Conservation (phyloP, 164 flowering plant species). For the Euptelea pleiosperma region DNA sequence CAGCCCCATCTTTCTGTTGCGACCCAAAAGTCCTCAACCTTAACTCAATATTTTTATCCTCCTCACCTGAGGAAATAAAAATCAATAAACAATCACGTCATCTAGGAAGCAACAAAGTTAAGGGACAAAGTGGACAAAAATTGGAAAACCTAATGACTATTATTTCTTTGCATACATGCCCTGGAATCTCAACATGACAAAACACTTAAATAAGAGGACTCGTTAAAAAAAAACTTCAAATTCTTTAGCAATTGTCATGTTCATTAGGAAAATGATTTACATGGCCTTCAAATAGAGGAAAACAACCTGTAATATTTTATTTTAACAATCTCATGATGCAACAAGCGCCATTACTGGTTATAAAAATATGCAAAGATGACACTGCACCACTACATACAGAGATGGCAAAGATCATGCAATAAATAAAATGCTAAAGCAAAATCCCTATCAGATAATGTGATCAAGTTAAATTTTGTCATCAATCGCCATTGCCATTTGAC, state of each 20-base stretch:
- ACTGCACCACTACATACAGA: no score
- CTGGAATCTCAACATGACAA: neutral
- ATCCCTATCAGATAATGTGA: no score
- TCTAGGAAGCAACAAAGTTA: neutral
- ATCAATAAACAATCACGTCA: neutral
- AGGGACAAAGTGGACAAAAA: neutral
- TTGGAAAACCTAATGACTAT: no score
- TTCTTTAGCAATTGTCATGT: neutral
- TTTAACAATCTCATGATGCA: no score
- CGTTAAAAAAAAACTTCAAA: neutral
- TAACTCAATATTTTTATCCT: conserved; percentile 27
- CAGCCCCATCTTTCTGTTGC: conserved; percentile 13
- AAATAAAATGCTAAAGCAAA: no score
- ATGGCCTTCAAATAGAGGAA: no score
- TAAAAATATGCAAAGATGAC: no score
- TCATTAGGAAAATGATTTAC: no score
- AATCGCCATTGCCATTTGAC: no score
- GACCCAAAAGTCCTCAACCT: conserved; percentile 20
- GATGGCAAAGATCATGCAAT: no score
- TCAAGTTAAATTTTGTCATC: no score
- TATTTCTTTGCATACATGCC: neutral
- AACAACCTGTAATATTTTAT: conserved; percentile 3
- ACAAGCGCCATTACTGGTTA: no score
- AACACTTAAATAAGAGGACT: neutral
- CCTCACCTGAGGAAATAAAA: conserved; percentile 23